These are phyloP conservation scores for Chalciporus chontae DNA, from an alignment of 768 basidiomycete genomes.

Conservation along the genomic window DNA sequence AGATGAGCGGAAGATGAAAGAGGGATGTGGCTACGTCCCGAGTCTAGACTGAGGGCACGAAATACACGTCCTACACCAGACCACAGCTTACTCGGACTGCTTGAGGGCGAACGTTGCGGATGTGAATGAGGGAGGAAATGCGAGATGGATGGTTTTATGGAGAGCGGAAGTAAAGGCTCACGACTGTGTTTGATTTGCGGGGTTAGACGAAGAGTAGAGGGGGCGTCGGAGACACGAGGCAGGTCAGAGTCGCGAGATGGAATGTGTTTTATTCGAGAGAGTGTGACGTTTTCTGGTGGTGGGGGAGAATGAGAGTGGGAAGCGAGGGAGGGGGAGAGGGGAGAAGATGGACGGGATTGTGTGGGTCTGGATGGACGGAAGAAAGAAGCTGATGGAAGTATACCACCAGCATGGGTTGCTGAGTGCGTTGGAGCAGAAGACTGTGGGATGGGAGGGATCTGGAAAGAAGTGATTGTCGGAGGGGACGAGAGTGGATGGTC, in stretches of 20 bases:
- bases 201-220: constrained; percentile 27
- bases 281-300: constrained; percentile 34
- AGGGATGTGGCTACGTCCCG: constrained; percentile 33
- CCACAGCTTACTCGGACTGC: constrained; percentile 3
- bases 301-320: constrained; percentile 28
- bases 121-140: neutral
- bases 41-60: constrained; percentile 52
- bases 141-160: constrained; percentile 1
- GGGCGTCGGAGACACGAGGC: constrained; percentile 23
- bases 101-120: neutral
- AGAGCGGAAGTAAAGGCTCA: constrained; percentile 66
- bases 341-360: constrained; percentile 41
- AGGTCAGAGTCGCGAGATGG: constrained; percentile 42
- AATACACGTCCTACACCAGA: constrained; percentile 56
- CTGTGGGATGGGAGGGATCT: constrained; percentile 10
- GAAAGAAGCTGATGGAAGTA: constrained; percentile 76
- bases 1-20: constrained; percentile 2
- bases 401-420: constrained; percentile 68
- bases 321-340: constrained; percentile 26
- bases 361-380: constrained; percentile 67
- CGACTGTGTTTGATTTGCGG: constrained; percentile 60
- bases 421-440: constrained; percentile 50
- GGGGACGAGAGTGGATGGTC: constrained; percentile 26
- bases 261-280: constrained; percentile 38
- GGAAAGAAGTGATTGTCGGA: constrained; percentile 26